Conservation (phyloP, 495 filamentous ascomycete genomes). For the Mytilinidion resinicola region DNA sequence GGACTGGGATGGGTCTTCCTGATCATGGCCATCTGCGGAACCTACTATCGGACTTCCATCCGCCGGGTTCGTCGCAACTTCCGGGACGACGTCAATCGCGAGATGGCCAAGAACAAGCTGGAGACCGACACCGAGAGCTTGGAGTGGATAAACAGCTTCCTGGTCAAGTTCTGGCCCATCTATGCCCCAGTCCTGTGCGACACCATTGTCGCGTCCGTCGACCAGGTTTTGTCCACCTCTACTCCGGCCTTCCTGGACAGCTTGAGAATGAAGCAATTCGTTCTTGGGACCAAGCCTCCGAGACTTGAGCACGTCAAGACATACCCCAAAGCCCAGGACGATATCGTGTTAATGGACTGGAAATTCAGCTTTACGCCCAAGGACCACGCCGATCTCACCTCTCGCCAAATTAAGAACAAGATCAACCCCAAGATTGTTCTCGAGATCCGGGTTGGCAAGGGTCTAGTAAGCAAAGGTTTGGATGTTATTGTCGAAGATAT, state of each 20-base stretch:
- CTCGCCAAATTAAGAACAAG: constrained; percentile 84
- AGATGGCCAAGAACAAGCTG: constrained; percentile 80
- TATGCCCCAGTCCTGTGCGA: constrained; percentile 89
- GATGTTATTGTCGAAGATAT: constrained; percentile 98
- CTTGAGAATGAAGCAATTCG: constrained; percentile 82
- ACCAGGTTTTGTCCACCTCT: constrained; percentile 86
- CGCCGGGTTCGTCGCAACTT: constrained; percentile 93
- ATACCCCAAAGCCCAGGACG: constrained; percentile 91
- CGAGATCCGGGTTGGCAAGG: constrained; percentile 89
- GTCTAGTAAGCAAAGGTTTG: constrained; percentile 88
- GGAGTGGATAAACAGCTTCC: constrained; percentile 98
- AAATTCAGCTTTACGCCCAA: constrained; percentile 98
- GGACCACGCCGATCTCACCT: constrained; percentile 84
- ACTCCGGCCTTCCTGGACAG: constrained; percentile 93
- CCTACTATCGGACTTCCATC: constrained; percentile 94
- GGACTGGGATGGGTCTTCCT: constrained; percentile 90
- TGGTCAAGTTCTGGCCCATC: constrained; percentile 99
- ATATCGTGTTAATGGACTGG: constrained; percentile 98
- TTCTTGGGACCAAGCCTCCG: constrained; percentile 88
- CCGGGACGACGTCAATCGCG: constrained; percentile 87
- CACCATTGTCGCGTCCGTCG: constrained; percentile 85
- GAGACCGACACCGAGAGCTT: constrained; percentile 90
- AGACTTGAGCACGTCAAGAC: constrained; percentile 96
- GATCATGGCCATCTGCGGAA: constrained; percentile 83
- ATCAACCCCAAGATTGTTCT: constrained; percentile 94